Evolutionary conservation across 495 filamentous ascomycete genomes (phyloP).

Genomic region (Neurospora africana): DNA sequence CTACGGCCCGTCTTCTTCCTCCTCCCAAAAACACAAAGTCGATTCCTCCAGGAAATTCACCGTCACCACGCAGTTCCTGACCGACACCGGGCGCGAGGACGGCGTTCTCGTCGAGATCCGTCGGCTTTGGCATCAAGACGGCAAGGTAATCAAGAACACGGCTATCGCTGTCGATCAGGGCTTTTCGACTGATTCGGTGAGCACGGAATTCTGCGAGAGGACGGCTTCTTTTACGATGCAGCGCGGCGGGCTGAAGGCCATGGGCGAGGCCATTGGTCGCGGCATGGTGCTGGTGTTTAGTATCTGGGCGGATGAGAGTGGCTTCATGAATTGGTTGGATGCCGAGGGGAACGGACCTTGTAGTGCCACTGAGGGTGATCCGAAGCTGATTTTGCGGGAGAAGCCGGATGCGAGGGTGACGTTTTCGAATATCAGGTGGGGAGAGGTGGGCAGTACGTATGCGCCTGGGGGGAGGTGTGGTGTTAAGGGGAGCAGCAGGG

Average conservation of each 20-base stretch:
- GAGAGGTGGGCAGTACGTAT: conserved; percentile 51
- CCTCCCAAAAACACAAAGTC: conserved; percentile 24
- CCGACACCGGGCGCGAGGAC: conserved; percentile 26
- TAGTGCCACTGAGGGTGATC: conserved; percentile 40
- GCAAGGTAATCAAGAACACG: conserved; percentile 36
- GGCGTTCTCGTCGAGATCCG: conserved; percentile 49
- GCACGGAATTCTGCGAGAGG: conserved; percentile 5
- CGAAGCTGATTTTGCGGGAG: conserved; percentile 35
- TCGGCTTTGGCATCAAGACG: conserved; percentile 55
- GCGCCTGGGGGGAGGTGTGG: not conserved
- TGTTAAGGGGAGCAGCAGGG: not conserved
- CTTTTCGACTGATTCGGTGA: not conserved
- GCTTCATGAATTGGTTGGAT: conserved; percentile 58
- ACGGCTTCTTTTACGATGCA: conserved; percentile 5
- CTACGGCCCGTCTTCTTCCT: conserved; percentile 35
- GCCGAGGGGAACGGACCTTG: conserved; percentile 47
- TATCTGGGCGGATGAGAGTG: conserved; percentile 53
- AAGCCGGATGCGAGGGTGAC: conserved; percentile 43
- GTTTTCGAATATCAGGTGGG: conserved; percentile 55
- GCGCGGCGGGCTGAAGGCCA: conserved; percentile 44
- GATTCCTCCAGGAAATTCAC: conserved; percentile 53
- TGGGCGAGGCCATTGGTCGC: conserved; percentile 45
- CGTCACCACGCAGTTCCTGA: conserved; percentile 61
- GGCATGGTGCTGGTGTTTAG: conserved; percentile 56
- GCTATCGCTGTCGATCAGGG: not conserved